A percentile compares a stretch with the other conserved stretches of the same genome.
Evolutionary conservation across 2,329 filamentous ascomycete genomes (phyloP).

Genomic region (Penicillium sp.): DNA sequence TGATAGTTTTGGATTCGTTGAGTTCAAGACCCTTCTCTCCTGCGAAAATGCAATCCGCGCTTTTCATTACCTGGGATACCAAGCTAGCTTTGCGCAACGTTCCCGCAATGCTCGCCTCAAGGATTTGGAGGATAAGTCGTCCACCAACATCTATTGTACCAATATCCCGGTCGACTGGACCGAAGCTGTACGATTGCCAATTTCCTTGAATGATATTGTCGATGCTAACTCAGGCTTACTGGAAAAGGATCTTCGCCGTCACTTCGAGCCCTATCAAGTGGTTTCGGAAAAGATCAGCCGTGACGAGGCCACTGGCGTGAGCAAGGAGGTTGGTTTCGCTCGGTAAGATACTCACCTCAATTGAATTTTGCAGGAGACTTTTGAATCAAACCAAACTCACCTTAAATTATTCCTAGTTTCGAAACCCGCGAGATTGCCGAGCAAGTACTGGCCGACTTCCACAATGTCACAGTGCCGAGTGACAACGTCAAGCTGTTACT

Average conservation of each 20-base stretch:
- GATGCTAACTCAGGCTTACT: slow-evolving; percentile 45
- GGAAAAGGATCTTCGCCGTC: slow-evolving; percentile 64
- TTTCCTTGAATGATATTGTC: not conserved
- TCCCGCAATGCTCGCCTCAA: slow-evolving; percentile 98
- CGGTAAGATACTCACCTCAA: slow-evolving; percentile 51
- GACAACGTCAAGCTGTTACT: slow-evolving; percentile 84
- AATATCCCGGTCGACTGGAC: slow-evolving; percentile 90
- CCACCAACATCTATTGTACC: slow-evolving; percentile 96
- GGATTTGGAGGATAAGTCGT: slow-evolving; percentile 80
- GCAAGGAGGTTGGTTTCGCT: slow-evolving; percentile 94
- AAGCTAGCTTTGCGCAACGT: slow-evolving; percentile 97
- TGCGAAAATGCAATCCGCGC: slow-evolving; percentile 95
- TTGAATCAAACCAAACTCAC: too few relatives aligned
- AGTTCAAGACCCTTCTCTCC: slow-evolving; percentile 79
- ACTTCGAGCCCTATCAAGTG: slow-evolving; percentile 54
- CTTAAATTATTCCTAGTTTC: slow-evolving; percentile 55
- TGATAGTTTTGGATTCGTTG: slow-evolving; percentile 88
- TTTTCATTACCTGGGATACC: slow-evolving; percentile 90
- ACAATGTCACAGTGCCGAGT: slow-evolving; percentile 65
- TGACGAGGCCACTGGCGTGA: slow-evolving; percentile 76
- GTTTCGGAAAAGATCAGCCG: slow-evolving; percentile 93
- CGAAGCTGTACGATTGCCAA: slow-evolving; percentile 62
- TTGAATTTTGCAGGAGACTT: not conserved
- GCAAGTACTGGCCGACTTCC: slow-evolving; percentile 78
- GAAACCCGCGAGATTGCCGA: slow-evolving; percentile 85